These are phyloP conservation scores for Peronosclerospora sorghi DNA, from an alignment of 352 stramenopile species.

Conservation along the genomic window DNA sequence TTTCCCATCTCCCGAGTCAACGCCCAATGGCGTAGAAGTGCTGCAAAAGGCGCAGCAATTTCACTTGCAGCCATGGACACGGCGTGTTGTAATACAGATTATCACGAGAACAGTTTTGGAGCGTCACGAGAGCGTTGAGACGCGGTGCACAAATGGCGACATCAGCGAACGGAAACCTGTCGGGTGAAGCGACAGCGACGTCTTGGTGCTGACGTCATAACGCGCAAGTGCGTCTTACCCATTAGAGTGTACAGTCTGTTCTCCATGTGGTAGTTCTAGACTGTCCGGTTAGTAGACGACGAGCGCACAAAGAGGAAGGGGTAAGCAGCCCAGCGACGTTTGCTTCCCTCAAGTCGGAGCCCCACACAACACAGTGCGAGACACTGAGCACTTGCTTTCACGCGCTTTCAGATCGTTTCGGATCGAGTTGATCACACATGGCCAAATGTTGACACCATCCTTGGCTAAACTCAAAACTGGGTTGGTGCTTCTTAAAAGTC, in stretches of 20 bases:
- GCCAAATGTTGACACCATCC: conserved; percentile 30
- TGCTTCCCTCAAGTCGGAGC: conserved; percentile 90
- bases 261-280: conserved; percentile 87
- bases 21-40: conserved; percentile 60
- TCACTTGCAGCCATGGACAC: conserved; percentile 93
- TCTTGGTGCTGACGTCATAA: conserved; percentile 90
- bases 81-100: conserved; percentile 98
- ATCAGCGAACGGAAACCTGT: conserved; percentile 87
- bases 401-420: conserved; percentile 90
- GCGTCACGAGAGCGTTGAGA: conserved; percentile 87
- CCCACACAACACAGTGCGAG: conserved; percentile 93
- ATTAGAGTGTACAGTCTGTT: conserved; percentile 65
- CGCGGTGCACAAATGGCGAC: conserved; percentile 89
- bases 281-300: conserved; percentile 89
- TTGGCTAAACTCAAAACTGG: neutral
- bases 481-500: neutral
- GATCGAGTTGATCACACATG: conserved; percentile 94
- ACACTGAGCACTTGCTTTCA: conserved; percentile 82
- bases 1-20: conserved; percentile 21
- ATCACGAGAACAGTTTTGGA: conserved; percentile 88
- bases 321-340: conserved; percentile 90
- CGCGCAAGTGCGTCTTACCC: conserved; percentile 88
- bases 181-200: conserved; percentile 83
- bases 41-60: conserved; percentile 88
- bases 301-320: conserved; percentile 85